Evolutionary conservation across 768 basidiomycete genomes (phyloP), one percentile per base, ranked within the genome.

Genomic region (Amanita pallidorosea): DNA sequence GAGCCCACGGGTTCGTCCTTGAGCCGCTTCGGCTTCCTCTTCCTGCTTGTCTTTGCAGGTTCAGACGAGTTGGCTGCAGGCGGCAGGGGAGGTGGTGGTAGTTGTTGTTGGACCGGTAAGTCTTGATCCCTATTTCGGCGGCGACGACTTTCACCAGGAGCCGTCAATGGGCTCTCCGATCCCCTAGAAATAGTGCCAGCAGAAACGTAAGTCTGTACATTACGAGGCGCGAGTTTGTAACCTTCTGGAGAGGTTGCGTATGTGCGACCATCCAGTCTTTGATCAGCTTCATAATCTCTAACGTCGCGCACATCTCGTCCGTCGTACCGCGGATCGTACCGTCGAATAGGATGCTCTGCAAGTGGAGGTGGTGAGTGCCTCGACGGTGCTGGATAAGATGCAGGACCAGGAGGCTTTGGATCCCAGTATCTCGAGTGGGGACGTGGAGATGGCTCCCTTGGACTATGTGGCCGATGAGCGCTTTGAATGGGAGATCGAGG

Each of bases 261-360:
- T 15, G 36, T 15, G 40, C 66, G 61, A 37, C 63, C 67, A 25
- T 57, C 27, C 56, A 64, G 62, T 17, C 62, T 64, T 36, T 64
- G 67, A 31, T 72, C 70, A 33, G 68, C 67, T 47, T 79, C 79
- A 33, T 76, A 71, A 23, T 75, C 74, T 15, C 71, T 65, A 38
- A 65, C 62, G 36, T 77, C 76, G 15, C 72, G 66, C n/a, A 29
- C 20, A 27, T 53, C 52, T 42, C 52, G 34, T 15, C 63, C 75
- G 58, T 79, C 78, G 54, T 75, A 75, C 18, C 77, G 70, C 5
- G 82, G 82, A 57, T 86, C 85, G 55, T 86, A 87, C 15, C 84
- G 71, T 55, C 79, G 70, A 13, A 64, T 67, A 0, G 72, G 59
- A 23, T 62, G 68, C 46, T 79, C 79, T 8, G 65, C 67, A 2